Conservation (phyloP, 164 flowering plant species). For the Liquidambar formosana region DNA sequence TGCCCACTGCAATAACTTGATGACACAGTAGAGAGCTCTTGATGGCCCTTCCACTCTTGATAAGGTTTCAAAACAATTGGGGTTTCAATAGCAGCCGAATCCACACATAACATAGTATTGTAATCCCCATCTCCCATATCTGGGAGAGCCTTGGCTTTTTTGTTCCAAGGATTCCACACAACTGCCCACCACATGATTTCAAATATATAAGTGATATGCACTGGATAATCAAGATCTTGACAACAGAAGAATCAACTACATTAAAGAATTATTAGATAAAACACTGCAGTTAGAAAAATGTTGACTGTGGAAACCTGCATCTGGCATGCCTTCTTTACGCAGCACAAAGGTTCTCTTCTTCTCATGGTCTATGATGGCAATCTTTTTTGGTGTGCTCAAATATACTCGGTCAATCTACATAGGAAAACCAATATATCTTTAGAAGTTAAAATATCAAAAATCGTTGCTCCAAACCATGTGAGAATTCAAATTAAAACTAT, state of each 20-base stretch:
- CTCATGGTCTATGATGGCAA: conserved; percentile 90
- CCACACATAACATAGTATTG: conserved; percentile 66
- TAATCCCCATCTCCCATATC: conserved; percentile 83
- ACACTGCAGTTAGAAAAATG: not conserved
- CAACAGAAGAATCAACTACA: not conserved
- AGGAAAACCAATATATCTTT: not conserved
- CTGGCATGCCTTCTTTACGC: conserved; percentile 74
- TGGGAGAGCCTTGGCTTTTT: conserved; percentile 65
- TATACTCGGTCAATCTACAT: conserved; percentile 71
- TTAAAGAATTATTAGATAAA: not conserved
- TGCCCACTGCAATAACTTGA: conserved; percentile 95
- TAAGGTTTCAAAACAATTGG: conserved; percentile 62
- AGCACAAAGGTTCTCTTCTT: conserved; percentile 81
- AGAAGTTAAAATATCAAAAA: conserved; percentile 1
- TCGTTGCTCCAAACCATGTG: not conserved
- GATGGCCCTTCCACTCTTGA: conserved; percentile 77
- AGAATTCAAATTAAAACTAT: not conserved
- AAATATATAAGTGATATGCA: not conserved
- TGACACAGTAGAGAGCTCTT: conserved; percentile 73
- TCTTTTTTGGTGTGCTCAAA: conserved; percentile 73
- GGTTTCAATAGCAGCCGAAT: conserved; percentile 62
- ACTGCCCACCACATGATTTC: conserved; percentile 36
- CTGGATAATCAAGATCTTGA: not conserved
- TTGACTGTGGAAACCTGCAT: conserved; percentile 57
- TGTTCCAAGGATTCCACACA: conserved; percentile 97